Conservation (phyloP, 2,329 filamentous ascomycete species). For the Aschersonia sp. region DNA sequence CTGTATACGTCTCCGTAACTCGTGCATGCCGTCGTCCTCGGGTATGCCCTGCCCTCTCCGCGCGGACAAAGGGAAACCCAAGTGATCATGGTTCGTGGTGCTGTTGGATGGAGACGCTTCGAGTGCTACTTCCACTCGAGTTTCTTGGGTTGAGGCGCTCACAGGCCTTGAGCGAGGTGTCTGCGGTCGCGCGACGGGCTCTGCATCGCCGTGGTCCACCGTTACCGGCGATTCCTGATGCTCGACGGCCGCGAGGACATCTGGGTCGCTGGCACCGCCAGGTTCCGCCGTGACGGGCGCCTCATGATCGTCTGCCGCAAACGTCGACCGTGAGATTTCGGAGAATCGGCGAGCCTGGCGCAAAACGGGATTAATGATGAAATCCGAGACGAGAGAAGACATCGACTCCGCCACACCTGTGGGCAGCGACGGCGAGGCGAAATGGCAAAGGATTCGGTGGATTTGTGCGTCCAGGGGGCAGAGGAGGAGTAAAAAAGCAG, state of each 20-base stretch:
- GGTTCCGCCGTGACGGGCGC: constrained; percentile 6
- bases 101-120: constrained; percentile 9
- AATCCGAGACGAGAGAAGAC: constrained; percentile 49
- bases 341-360: constrained; percentile 52
- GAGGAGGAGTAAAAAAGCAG: not conserved
- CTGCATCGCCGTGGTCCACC: not conserved
- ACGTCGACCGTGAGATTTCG: constrained; percentile 26
- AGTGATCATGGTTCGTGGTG: constrained; percentile 15
- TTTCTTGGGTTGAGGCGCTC: constrained; percentile 19
- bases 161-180: constrained; percentile 13
- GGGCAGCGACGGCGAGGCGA: not conserved
- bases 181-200: constrained; percentile 9
- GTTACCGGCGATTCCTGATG: constrained; percentile 2
- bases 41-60: constrained; percentile 32
- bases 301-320: constrained; percentile 19
- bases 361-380: constrained; percentile 50
- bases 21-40: constrained; percentile 66
- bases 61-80: constrained; percentile 17
- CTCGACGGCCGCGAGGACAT: constrained; percentile 6
- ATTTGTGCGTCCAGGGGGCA: not conserved
- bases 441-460: not conserved
- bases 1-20: constrained; percentile 51
- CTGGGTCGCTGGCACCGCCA: constrained; percentile 12
- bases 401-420: constrained; percentile 21
- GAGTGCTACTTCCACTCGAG: constrained; percentile 15